Base-by-base conservation (phyloP, 2,329 filamentous ascomycete genomes). In the Sordariomycetes sp. region DNA sequence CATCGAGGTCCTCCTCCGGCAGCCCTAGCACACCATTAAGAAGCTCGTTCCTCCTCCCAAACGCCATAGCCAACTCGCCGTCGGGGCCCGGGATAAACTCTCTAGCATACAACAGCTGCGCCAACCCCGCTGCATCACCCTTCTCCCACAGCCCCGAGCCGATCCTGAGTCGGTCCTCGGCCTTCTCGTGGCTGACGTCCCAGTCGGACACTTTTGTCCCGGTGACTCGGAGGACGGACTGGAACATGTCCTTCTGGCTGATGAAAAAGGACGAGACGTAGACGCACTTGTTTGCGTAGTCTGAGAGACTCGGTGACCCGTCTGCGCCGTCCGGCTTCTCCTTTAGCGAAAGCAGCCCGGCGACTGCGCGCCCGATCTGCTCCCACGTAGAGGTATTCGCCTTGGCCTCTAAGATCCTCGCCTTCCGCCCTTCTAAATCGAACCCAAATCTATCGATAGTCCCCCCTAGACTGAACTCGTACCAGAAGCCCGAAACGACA, bases 161-260 rank as follows among this genome's bases (percentile, higher is more conserved):
- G 0, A 75, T 70, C 35, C 68, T 65, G 52, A 74, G 79, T 34
- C 81, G 72, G 65, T 80, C 65, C 54, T 69, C 64, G 0, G 71
- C 68, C 0, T 66, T 60, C 66, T 82, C 74, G 10, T 74, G 67
- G 0, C 62, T 71, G 55, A 87, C 72, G 4, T 65, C 74, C 84
- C 84, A 87, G 63, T 86, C 82, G 15, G 39, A 45, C 0, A 66
- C 67, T 45, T 82, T 77, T 1, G 69, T 76, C 0, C 74, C 75
- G 0, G 79, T 79, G 15, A 83, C 82, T 0, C 80, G 77, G 62
- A 82, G 74, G 20, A 82, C 69, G 24, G 74, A 76, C 45, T 77
- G 77, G 59, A 87, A 75, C 68, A 87, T 85, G 8, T 87, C 83
- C 28, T 72, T 73, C 64, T 87, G 84, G 60, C 67, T 80, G 58